Evolutionary conservation across 495 filamentous ascomycete species (phyloP).

Genomic region (Talaromyces trachyspermus): DNA sequence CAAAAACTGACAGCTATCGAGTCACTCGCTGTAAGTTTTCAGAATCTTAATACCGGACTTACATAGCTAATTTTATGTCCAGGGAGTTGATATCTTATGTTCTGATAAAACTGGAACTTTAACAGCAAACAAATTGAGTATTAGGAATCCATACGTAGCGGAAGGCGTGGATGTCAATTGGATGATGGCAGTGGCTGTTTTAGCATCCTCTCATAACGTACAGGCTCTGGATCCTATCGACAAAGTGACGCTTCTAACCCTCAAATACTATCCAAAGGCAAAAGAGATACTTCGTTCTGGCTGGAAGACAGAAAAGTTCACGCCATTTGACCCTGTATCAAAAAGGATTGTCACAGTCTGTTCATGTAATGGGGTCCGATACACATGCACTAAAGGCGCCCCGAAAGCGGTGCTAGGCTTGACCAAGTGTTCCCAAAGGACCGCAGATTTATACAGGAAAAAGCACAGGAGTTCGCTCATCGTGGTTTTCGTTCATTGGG

Average conservation of each 20-base stretch:
- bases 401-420: constrained; percentile 65
- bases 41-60: background rate
- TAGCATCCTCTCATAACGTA: constrained; percentile 67
- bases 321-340: constrained; percentile 66
- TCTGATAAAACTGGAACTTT: constrained; percentile 83
- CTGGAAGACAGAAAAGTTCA: constrained; percentile 65
- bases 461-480: constrained; percentile 64
- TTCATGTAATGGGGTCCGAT: constrained; percentile 52
- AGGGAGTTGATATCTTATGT: constrained; percentile 92
- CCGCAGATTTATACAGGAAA: constrained; percentile 53
- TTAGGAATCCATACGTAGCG: constrained; percentile 62
- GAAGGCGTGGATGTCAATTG: constrained; percentile 66
- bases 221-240: constrained; percentile 68
- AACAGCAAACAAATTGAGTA: constrained; percentile 65
- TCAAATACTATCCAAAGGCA: constrained; percentile 60
- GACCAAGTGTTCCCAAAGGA: constrained; percentile 52
- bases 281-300: constrained; percentile 55
- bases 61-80: constrained; percentile 7
- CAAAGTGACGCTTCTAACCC: constrained; percentile 62
- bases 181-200: constrained; percentile 67
- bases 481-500: constrained; percentile 70
- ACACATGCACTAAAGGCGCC: constrained; percentile 64
- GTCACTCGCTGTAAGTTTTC: constrained; percentile 60
- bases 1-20: constrained; percentile 95
- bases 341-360: constrained; percentile 64